These are phyloP conservation scores for Penicillium robsamsonii DNA, from an alignment of 495 filamentous ascomycete species.

Conservation along the genomic window DNA sequence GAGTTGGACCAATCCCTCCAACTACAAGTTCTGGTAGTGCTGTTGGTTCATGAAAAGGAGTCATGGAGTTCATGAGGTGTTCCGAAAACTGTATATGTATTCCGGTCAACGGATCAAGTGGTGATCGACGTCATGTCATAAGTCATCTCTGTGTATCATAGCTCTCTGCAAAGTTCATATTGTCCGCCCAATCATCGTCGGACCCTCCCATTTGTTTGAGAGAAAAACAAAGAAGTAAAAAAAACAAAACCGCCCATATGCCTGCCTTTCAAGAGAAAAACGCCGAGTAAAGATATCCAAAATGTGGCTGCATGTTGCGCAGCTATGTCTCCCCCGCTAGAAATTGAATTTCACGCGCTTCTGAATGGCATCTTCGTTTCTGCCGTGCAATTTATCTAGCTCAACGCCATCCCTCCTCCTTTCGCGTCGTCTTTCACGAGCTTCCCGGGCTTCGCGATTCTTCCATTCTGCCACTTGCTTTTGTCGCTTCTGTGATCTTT, in stretches of 20 bases:
- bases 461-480: slow-evolving; percentile 85
- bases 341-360: slow-evolving; percentile 48
- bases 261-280: slow-evolving; percentile 3
- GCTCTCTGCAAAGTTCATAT: slow-evolving; percentile 18
- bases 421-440: slow-evolving; percentile 69
- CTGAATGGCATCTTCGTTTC: slow-evolving; percentile 37
- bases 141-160: slow-evolving; percentile 35
- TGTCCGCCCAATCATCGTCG: slow-evolving; percentile 8
- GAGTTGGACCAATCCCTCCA: slow-evolving; percentile 50
- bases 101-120: slow-evolving; percentile 17
- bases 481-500: slow-evolving; percentile 67
- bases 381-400: slow-evolving; percentile 30
- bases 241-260: slow-evolving; percentile 1
- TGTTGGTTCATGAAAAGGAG: slow-evolving; percentile 31
- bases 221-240: slow-evolving; percentile 10
- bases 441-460: slow-evolving; percentile 78
- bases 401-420: slow-evolving; percentile 50
- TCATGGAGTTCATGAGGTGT: slow-evolving; percentile 37
- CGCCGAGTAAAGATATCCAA: neutral
- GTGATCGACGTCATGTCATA: slow-evolving; percentile 24
- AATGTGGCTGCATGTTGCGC: neutral
- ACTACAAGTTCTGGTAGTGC: slow-evolving; percentile 51
- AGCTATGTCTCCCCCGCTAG: slow-evolving; percentile 7
- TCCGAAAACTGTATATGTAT: slow-evolving; percentile 34
- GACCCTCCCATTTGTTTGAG: neutral